These are phyloP conservation scores for Balansia obtecta DNA, from an alignment of 2,329 filamentous ascomycete species.

Conservation along the genomic window DNA sequence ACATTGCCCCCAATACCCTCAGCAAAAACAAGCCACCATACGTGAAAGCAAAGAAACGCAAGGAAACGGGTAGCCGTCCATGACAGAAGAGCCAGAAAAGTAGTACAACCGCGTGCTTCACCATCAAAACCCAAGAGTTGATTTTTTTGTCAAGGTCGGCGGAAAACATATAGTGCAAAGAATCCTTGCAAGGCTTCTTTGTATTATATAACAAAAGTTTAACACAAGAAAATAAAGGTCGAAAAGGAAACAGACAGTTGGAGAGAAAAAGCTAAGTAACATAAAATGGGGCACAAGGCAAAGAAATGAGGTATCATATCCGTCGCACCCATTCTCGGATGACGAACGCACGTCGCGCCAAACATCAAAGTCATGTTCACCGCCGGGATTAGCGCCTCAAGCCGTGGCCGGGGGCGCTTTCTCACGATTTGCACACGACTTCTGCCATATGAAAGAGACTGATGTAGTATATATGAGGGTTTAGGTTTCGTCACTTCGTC, in stretches of 20 bases:
- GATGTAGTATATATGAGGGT: constrained; percentile 18
- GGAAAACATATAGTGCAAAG: constrained; percentile 21
- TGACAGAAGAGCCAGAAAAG: constrained; percentile 21
- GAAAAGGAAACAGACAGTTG: neutral
- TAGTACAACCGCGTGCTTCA: constrained; percentile 24
- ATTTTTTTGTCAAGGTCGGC: constrained; percentile 16
- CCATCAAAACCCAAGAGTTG: constrained; percentile 17
- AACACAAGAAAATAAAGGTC: constrained; percentile 9
- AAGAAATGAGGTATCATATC: constrained; percentile 24
- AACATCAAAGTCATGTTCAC: constrained; percentile 11
- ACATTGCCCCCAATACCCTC: neutral
- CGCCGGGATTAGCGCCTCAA: constrained; percentile 4
- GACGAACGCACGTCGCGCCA: constrained; percentile 14
- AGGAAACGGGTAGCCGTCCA: constrained; percentile 16
- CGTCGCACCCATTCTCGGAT: constrained; percentile 15
- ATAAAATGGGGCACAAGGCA: constrained; percentile 10
- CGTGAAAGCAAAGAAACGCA: constrained; percentile 8
- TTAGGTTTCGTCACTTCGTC: constrained; percentile 28
- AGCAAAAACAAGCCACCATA: constrained; percentile 4
- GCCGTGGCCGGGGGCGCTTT: neutral
- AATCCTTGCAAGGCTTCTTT: no score
- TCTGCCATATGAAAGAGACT: constrained; percentile 1
- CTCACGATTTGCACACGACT: constrained; percentile 1
- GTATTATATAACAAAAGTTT: no score
- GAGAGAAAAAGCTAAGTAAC: constrained; percentile 7